Conservation (phyloP, 768 basidiomycete genomes). For the Nidularia pulvinata region DNA sequence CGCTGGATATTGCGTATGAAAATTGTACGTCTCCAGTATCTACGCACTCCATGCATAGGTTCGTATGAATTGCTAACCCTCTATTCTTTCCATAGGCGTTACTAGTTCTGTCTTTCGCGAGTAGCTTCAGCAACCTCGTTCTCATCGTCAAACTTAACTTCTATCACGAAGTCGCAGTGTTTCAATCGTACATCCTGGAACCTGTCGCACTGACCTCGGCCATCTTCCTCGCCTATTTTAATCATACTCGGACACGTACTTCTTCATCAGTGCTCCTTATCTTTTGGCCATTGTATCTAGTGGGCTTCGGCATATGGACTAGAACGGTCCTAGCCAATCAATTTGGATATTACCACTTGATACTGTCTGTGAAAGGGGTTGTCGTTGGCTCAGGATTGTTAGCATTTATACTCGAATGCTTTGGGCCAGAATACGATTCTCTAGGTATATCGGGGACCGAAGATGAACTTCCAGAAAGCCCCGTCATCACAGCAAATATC, state of each 20-base stretch:
- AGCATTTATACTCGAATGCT: constrained; percentile 65
- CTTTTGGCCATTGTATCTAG: constrained; percentile 77
- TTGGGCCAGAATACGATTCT: constrained; percentile 61
- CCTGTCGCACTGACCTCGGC: constrained; percentile 49
- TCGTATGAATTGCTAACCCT: no score
- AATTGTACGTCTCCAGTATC: constrained; percentile 48
- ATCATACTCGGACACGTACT: constrained; percentile 68
- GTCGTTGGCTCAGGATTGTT: constrained; percentile 44
- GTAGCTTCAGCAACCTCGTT: constrained; percentile 42
- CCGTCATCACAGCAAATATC: constrained; percentile 74
- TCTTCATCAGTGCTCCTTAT: constrained; percentile 76
- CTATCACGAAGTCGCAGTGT: constrained; percentile 36
- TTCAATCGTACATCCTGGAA: constrained; percentile 57
- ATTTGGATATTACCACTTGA: constrained; percentile 23
- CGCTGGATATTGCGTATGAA: constrained; percentile 56
- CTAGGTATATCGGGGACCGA: constrained; percentile 22
- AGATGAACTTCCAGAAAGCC: constrained; percentile 50
- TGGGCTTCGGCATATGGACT: constrained; percentile 50
- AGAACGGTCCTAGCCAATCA: constrained; percentile 47
- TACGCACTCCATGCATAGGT: background rate
- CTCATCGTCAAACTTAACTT: constrained; percentile 30
- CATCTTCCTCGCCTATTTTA: constrained; percentile 55
- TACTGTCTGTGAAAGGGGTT: constrained; percentile 44
- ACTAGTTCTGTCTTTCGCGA: constrained; percentile 41
- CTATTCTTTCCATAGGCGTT: constrained; percentile 32